Evolutionary conservation across 2,329 filamentous ascomycete species (phyloP), one percentile per base, ranked within the genome.

Genomic region (Geosmithia putterillii): DNA sequence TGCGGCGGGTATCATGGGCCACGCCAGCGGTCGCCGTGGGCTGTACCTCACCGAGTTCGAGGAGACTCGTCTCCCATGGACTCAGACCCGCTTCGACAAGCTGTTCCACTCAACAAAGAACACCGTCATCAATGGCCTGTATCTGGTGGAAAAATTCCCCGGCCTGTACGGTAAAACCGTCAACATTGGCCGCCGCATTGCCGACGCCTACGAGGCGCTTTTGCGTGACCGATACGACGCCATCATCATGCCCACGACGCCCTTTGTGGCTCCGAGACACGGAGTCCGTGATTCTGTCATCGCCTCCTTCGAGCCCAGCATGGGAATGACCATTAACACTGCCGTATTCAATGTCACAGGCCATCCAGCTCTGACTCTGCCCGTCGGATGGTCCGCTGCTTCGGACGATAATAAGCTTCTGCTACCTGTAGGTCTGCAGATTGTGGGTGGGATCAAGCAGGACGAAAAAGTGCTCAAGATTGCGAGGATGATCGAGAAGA

Each of bases 271-370:
- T 2, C 66, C 66, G 0, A 61, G 57, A 14, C 66, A 73, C 42
- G 61, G 65, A 0, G 48, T 51, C 2, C 49, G 57, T 9, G 61
- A 60, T 2, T 60, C 60, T 2, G 66, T 66, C 3, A 54, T 64
- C 15, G 62, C 66, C 39, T 68, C 66, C 17, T 70, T 74, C 40
- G 61, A 63, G 42, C 67, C 68, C 10, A 70, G 69, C 25, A 69
- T 76, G 28, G 74, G 75, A 0, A 51, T 74, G 45, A 74, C 70
- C 0, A 65, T 62, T 15, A 79, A 79, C 48, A 79, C 74, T 4
- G 69, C 69, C 9, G 62, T 69, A 3, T 78, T 78, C 54, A 73
- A 78, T 49, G 62, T 70, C 2, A 76, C 72, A 0, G 74, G 74
- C 0, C 73, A 77, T 48, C 73, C 74, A 0, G 74, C 71, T 0